These are phyloP conservation scores for Botrytis fabae DNA, from an alignment of 2,329 filamentous ascomycete genomes.

Conservation along the genomic window DNA sequence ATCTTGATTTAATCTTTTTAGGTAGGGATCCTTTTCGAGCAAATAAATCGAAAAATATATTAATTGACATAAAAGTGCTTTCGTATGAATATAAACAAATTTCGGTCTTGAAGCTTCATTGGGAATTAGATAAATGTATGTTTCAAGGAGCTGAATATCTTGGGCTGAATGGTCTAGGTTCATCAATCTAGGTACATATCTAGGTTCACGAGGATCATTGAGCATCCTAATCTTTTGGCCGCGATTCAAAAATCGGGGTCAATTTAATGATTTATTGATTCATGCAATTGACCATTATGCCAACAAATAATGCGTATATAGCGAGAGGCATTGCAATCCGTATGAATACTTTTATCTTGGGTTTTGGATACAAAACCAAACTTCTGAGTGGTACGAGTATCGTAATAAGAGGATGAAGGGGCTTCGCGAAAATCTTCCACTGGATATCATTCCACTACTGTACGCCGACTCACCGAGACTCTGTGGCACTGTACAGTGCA, in stretches of 20 bases:
- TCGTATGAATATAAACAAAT: slow-evolving; percentile 17
- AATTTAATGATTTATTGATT: neutral
- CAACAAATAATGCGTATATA: neutral
- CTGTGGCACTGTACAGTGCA: slow-evolving; percentile 1
- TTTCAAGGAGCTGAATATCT: slow-evolving; percentile 16
- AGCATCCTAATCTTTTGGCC: slow-evolving; percentile 6
- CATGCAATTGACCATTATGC: slow-evolving; percentile 4
- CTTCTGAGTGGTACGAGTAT: neutral
- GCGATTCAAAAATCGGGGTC: slow-evolving; percentile 8
- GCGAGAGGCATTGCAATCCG: neutral
- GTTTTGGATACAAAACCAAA: neutral
- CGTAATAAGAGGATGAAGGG: slow-evolving; percentile 17
- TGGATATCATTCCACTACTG: slow-evolving; percentile 3
- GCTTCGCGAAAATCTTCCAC: neutral
- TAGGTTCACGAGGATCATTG: slow-evolving; percentile 18
- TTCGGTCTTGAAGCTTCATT: slow-evolving; percentile 18
- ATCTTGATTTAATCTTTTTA: slow-evolving; percentile 9
- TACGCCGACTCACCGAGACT: neutral
- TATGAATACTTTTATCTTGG: neutral
- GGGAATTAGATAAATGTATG: slow-evolving; percentile 9
- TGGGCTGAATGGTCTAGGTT: slow-evolving; percentile 9
- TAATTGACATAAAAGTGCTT: slow-evolving; percentile 6
- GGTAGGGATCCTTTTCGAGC: neutral
- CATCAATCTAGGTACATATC: neutral
- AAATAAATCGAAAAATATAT: neutral